Evolutionary conservation across 768 basidiomycete genomes (phyloP).

Genomic region (Tephrocybe sp.): DNA sequence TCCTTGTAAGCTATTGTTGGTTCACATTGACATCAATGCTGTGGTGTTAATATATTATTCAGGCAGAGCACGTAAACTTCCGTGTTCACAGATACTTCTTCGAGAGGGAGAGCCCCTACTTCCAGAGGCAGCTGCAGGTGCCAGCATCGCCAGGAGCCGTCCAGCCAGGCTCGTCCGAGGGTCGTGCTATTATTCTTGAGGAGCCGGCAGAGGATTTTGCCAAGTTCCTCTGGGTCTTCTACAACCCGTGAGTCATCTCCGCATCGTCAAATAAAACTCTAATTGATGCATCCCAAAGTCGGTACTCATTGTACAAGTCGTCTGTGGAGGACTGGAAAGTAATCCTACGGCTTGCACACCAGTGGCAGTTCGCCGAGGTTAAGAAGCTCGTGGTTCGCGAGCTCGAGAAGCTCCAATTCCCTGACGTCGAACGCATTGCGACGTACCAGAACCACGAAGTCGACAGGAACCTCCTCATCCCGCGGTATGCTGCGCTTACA

Average conservation of each 20-base stretch:
- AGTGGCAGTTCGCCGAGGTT: slow-evolving; percentile 58
- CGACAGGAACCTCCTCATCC: slow-evolving; percentile 46
- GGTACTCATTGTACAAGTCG: slow-evolving; percentile 56
- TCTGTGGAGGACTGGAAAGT: slow-evolving; percentile 52
- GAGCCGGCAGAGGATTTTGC: slow-evolving; percentile 39
- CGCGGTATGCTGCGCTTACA: slow-evolving; percentile 56
- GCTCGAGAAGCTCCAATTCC: slow-evolving; percentile 46
- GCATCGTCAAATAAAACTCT: neutral
- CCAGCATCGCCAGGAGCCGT: slow-evolving; percentile 31
- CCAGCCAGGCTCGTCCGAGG: slow-evolving; percentile 36
- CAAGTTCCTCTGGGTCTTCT: slow-evolving; percentile 56
- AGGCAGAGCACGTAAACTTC: slow-evolving; percentile 56
- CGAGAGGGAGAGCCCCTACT: slow-evolving; percentile 46
- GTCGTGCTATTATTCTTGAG: slow-evolving; percentile 43
- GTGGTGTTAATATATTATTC: slow-evolving; percentile 29
- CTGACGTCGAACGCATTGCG: slow-evolving; percentile 51
- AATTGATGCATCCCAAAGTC: slow-evolving; percentile 30
- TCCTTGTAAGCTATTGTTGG: slow-evolving; percentile 41
- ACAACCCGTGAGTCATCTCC: slow-evolving; percentile 42
- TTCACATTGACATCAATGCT: slow-evolving; percentile 27
- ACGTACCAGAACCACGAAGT: slow-evolving; percentile 56
- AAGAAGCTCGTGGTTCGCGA: slow-evolving; percentile 59
- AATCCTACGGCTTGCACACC: slow-evolving; percentile 56
- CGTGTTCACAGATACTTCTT: slow-evolving; percentile 58
- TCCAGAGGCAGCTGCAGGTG: slow-evolving; percentile 34